Conservation (phyloP, 2,329 filamentous ascomycete genomes). For the Aspergillaceae sp. region DNA sequence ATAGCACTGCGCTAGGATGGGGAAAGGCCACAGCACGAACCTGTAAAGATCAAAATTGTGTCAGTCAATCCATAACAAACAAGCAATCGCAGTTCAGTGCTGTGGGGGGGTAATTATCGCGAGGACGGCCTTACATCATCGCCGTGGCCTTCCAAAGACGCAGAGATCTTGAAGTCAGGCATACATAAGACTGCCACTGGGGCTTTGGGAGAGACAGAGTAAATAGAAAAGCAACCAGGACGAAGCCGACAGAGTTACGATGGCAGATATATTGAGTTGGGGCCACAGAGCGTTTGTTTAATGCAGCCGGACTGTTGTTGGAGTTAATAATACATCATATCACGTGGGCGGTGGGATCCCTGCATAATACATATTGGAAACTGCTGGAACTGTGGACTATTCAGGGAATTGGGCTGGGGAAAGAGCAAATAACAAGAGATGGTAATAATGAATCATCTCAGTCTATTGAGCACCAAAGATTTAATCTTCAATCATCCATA, state of each 20-base stretch:
- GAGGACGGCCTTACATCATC: conserved; percentile 63
- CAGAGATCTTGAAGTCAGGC: conserved; percentile 86
- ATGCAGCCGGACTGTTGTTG: not conserved
- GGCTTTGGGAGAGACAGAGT: not conserved
- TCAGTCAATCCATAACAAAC: too few relatives aligned
- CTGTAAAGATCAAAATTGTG: conserved; percentile 38
- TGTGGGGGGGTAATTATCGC: too few relatives aligned
- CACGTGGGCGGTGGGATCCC: conserved; percentile 23
- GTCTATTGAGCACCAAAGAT: too few relatives aligned
- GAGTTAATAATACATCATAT: conserved; percentile 19
- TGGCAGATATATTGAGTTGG: not conserved
- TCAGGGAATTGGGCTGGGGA: not conserved
- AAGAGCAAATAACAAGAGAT: too few relatives aligned
- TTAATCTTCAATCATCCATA: too few relatives aligned
- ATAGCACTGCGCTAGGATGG: conserved; percentile 61
- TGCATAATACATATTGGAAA: conserved; percentile 12
- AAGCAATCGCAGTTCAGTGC: too few relatives aligned
- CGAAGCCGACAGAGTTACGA: not conserved
- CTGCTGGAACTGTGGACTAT: not conserved
- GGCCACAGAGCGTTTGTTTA: not conserved
- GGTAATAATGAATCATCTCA: too few relatives aligned
- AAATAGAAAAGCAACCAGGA: conserved; percentile 1
- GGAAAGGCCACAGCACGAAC: conserved; percentile 81
- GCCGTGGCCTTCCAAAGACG: conserved; percentile 79
- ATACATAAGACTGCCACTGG: conserved; percentile 39